phyloP scores from a whole-genome alignment of 2,329 filamentous ascomycete species.

The Colletotrichum sp. region DNA sequence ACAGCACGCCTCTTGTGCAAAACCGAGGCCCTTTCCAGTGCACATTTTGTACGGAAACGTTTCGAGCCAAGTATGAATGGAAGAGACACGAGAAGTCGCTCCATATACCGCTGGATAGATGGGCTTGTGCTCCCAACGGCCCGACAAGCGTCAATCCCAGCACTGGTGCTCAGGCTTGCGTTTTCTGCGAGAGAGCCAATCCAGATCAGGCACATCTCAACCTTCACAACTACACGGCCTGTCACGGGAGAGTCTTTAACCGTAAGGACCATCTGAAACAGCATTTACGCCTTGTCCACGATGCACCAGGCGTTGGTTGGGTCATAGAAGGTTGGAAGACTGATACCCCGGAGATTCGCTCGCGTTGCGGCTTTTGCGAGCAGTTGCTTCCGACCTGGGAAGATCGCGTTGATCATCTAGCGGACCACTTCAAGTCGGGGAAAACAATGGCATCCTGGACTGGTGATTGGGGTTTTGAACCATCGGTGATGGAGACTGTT shows the following conservation, averaged over 20 bases:
- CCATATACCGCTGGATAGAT: conserved; percentile 68
- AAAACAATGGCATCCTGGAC: conserved; percentile 73
- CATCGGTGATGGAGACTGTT: conserved; percentile 64
- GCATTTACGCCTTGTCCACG: conserved; percentile 67
- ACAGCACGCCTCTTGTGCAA: conserved; percentile 35
- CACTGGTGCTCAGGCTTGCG: conserved; percentile 61
- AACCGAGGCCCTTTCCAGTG: conserved; percentile 67
- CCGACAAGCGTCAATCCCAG: conserved; percentile 61
- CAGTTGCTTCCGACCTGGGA: conserved; percentile 67
- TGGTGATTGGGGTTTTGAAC: conserved; percentile 73
- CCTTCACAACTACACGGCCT: conserved; percentile 65
- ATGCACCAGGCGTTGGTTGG: conserved; percentile 65
- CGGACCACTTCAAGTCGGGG: conserved; percentile 69
- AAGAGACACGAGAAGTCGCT: conserved; percentile 74
- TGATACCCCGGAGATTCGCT: conserved; percentile 64
- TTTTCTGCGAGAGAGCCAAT: conserved; percentile 62
- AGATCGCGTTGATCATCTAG: conserved; percentile 66
- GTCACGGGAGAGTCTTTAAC: conserved; percentile 72
- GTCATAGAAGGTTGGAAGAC: conserved; percentile 71
- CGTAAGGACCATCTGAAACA: conserved; percentile 72
- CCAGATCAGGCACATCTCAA: conserved; percentile 63
- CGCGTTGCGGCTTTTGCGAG: conserved; percentile 70
- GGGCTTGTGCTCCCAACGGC: conserved; percentile 68
- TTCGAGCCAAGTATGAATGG: conserved; percentile 73
- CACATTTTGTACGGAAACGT: conserved; percentile 73